Percentiles rank a stretch among this genome's conserved stretches.
Conservation (phyloP, 2,329 filamentous ascomycete species). For the Byssothecium circinans region DNA sequence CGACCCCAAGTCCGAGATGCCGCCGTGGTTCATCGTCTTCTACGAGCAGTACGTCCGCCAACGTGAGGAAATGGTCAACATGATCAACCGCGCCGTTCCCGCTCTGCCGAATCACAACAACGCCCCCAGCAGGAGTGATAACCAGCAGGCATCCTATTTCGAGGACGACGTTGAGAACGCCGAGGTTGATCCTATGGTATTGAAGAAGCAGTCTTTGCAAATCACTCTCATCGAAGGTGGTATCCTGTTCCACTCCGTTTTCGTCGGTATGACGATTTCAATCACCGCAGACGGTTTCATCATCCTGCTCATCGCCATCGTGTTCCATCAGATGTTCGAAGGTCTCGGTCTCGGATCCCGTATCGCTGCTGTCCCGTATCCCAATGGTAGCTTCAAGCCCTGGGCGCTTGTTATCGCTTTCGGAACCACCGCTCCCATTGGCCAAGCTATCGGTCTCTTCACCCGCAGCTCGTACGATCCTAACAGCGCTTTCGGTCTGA, state of each 20-base stretch:
- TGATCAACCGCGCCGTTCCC: constrained; percentile 50
- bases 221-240: constrained; percentile 59
- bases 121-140: constrained; percentile 19
- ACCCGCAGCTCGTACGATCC: constrained; percentile 63
- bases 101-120: constrained; percentile 35
- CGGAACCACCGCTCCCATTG: constrained; percentile 65
- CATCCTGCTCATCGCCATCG: constrained; percentile 61
- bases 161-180: constrained; percentile 40
- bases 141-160: constrained; percentile 37
- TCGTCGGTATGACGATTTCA: constrained; percentile 64
- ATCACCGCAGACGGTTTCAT: constrained; percentile 61
- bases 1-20: constrained; percentile 52
- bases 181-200: constrained; percentile 42
- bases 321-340: constrained; percentile 67
- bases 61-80: constrained; percentile 60
- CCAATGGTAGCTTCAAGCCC: constrained; percentile 58
- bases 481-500: constrained; percentile 63
- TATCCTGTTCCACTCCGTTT: constrained; percentile 65
- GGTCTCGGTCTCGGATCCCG: constrained; percentile 64
- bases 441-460: constrained; percentile 64
- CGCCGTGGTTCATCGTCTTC: constrained; percentile 64
- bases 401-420: constrained; percentile 66
- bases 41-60: constrained; percentile 66
- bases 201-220: constrained; percentile 44
- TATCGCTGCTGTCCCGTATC: constrained; percentile 62